Conservation (phyloP, 179 eudicot genomes). For the Sideroxylon spinosum region DNA sequence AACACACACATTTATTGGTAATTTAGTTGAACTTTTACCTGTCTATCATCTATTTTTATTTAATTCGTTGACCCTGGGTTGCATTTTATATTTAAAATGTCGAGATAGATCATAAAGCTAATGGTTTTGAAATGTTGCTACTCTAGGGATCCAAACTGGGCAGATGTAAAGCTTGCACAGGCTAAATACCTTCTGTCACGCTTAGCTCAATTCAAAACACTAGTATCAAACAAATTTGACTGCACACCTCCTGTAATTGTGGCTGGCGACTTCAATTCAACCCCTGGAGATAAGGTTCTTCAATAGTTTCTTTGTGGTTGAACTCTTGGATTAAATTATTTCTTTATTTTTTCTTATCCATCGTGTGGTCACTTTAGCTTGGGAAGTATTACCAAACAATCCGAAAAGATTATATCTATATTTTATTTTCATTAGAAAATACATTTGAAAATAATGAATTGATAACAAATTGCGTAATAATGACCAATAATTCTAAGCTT, state of each 20-base stretch:
- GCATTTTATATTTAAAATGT: not conserved
- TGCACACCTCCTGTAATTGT: constrained; percentile 68
- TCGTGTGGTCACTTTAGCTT: not conserved
- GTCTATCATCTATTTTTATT: not conserved
- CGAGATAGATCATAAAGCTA: not conserved
- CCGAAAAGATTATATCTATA: too few species aligned
- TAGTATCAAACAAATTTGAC: constrained; percentile 50
- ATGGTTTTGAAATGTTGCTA: constrained; percentile 5
- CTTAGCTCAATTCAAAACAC: constrained; percentile 48
- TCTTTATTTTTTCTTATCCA: not conserved
- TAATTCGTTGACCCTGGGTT: not conserved
- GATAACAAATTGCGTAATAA: too few species aligned
- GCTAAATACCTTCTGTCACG: constrained; percentile 75
- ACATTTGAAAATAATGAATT: too few species aligned
- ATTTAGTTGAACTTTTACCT: constrained; percentile 6
- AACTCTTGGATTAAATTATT: not conserved
- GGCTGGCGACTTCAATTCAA: constrained; percentile 92
- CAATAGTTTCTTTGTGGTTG: not conserved
- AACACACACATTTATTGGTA: constrained; percentile 93
- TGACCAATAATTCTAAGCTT: too few species aligned
- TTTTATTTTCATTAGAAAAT: too few species aligned
- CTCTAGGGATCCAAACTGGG: constrained; percentile 93
- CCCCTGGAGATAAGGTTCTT: constrained; percentile 78
- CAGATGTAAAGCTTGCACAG: constrained; percentile 93
- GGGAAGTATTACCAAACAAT: too few species aligned